A percentile compares a stretch with the other conserved stretches of the same genome.
phyloP scores from a whole-genome alignment of 179 eudicot species.

The Kewa caespitosa region DNA sequence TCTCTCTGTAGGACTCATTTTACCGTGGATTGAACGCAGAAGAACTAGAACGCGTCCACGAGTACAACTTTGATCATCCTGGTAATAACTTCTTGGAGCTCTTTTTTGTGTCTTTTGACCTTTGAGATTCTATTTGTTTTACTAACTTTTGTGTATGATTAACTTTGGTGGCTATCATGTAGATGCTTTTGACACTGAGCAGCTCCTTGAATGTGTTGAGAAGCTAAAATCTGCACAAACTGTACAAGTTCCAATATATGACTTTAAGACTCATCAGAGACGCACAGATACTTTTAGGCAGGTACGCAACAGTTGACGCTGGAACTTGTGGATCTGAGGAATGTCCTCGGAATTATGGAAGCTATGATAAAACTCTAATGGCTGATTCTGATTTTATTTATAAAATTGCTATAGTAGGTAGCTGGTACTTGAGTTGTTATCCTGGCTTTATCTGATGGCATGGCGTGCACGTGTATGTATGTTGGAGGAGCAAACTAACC shows the following conservation, averaged over 20 bases:
- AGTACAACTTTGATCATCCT: slow-evolving; percentile 94
- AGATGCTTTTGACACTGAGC: slow-evolving; percentile 99
- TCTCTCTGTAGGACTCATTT: slow-evolving; percentile 66
- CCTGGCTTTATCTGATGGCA: too few relatives aligned
- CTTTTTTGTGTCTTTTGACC: not conserved
- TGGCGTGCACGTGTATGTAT: not conserved
- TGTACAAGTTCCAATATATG: slow-evolving; percentile 89
- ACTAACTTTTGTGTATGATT: slow-evolving; percentile 1
- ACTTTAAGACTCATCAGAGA: slow-evolving; percentile 90
- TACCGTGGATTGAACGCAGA: slow-evolving; percentile 79
- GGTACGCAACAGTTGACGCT: slow-evolving; percentile 40
- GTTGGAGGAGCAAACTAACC: not conserved
- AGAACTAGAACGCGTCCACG: slow-evolving; percentile 65
- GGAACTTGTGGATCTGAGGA: not conserved
- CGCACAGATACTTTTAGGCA: slow-evolving; percentile 78
- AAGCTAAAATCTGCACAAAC: slow-evolving; percentile 64
- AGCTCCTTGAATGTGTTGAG: slow-evolving; percentile 77
- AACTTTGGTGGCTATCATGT: slow-evolving; percentile 19
- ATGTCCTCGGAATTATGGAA: not conserved
- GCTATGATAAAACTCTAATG: not conserved
- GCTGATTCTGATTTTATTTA: not conserved
- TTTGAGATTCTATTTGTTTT: not conserved
- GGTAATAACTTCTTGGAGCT: slow-evolving; percentile 38
- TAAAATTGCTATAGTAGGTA: not conserved
- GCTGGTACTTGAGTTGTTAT: not conserved